Evolutionary conservation across 495 filamentous ascomycete genomes (phyloP).

Genomic region (Podospora tetraspora): DNA sequence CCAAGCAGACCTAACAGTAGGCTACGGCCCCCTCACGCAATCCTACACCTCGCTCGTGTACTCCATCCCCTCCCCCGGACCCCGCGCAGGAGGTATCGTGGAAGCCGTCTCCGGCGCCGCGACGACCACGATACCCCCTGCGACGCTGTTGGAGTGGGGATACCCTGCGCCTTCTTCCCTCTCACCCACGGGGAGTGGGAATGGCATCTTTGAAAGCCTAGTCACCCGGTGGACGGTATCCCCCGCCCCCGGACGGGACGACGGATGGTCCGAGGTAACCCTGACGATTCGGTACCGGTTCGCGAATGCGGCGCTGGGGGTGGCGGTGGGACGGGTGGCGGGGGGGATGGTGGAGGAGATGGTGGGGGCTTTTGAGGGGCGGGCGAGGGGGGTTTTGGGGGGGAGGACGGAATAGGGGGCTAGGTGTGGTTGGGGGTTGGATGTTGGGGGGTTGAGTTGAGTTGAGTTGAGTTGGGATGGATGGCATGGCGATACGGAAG

Average conservation of each 20-base stretch:
- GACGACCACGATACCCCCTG: slow-evolving; percentile 34
- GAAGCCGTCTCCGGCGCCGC: slow-evolving; percentile 71
- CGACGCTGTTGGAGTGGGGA: slow-evolving; percentile 36
- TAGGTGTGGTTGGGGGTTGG: too few species aligned
- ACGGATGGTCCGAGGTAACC: slow-evolving; percentile 53
- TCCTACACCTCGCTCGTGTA: slow-evolving; percentile 69
- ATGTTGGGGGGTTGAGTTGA: background rate
- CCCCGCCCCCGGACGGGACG: background rate
- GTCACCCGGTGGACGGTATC: slow-evolving; percentile 70
- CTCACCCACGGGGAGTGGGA: slow-evolving; percentile 24
- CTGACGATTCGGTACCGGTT: slow-evolving; percentile 77
- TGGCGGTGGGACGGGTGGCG: slow-evolving; percentile 70
- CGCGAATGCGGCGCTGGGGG: slow-evolving; percentile 74
- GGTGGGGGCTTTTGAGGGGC: slow-evolving; percentile 89
- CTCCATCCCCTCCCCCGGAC: slow-evolving; percentile 63
- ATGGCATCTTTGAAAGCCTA: slow-evolving; percentile 66
- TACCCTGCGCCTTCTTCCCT: slow-evolving; percentile 7
- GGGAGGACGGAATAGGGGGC: too few species aligned
- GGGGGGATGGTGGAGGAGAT: slow-evolving; percentile 79
- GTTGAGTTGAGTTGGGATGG: too few species aligned
- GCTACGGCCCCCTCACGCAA: slow-evolving; percentile 78
- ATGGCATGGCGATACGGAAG: background rate
- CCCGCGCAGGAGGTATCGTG: slow-evolving; percentile 51
- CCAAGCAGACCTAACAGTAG: slow-evolving; percentile 73
- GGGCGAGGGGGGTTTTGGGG: slow-evolving; percentile 41